Evolutionary conservation across 2,329 filamentous ascomycete species (phyloP).

Genomic region (Fusarium proliferatum): DNA sequence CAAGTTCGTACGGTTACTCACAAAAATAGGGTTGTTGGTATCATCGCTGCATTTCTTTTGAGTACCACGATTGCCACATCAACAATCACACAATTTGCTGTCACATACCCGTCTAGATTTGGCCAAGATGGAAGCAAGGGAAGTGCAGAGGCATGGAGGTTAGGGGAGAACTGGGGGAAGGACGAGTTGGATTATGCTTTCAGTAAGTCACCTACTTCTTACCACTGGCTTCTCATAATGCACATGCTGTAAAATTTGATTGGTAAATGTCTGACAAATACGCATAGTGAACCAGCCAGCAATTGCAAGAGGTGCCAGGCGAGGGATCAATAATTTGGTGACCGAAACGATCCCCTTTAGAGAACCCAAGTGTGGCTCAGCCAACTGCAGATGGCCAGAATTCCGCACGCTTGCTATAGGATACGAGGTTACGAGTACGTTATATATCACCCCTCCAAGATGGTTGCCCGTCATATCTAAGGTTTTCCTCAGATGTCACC

Average conservation of each 20-base stretch:
- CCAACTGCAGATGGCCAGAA: conserved; percentile 1
- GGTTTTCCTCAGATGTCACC: neutral
- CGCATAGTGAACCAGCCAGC: neutral
- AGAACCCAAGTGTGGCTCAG: neutral
- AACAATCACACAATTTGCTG: conserved; percentile 6
- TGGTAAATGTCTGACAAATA: neutral
- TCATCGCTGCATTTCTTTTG: conserved; percentile 7
- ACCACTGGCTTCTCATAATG: neutral
- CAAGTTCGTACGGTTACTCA: neutral
- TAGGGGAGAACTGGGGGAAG: neutral
- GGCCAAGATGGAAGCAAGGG: neutral
- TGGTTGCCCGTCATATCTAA: neutral
- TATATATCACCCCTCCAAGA: neutral
- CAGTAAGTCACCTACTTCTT: neutral
- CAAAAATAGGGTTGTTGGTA: neutral
- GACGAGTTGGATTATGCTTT: neutral
- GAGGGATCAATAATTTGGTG: neutral
- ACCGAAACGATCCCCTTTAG: neutral
- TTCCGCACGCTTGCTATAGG: conserved; percentile 1
- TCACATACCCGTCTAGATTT: neutral
- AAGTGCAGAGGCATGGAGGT: neutral
- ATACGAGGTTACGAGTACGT: neutral
- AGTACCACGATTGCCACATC: conserved; percentile 4
- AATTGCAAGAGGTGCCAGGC: neutral
- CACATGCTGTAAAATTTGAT: neutral